Base-by-base conservation (phyloP, 1,284 basidiomycete genomes). In the Leccinum pachyderme region DNA sequence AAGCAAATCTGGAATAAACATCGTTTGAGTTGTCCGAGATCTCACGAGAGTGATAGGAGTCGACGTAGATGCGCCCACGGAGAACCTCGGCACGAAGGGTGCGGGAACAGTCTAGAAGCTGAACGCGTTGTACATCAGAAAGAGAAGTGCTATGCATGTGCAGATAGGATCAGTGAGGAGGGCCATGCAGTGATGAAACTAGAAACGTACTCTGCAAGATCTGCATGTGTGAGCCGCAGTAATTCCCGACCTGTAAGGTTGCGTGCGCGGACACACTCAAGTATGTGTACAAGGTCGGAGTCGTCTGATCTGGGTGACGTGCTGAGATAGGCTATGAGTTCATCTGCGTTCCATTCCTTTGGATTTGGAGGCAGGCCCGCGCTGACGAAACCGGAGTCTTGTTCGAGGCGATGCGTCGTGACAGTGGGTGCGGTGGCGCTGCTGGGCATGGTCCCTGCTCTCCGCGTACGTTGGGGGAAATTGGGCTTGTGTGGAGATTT, bases 191-290 rank as follows among this genome's bases (percentile, higher is more conserved):
- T 24, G 5, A 49, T 8, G 7, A 28, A n/a, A 28, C 12, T 9
- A 6, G n/a, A 8, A 18, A 62, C 69, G 2, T 39, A 69, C 71
- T 46, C 51, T 7, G 46, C 51, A 33, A 69, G 59, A 49, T 69
- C 64, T 6, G 39, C 49, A 33, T 69, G 57, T 25, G 69, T 68
- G 28, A 69, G 59, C n/a, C 66, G 61, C 43, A 69, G 51, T 31
- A 72, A 49, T 50, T 59, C 61, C 39, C 66, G 63, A 24, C 67
- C 67, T 6, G 68, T 72, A 33, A 72, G 41, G 31, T 51, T 51
- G 11, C 59, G 54, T 52, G 55, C 49, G 47, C 58, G 67, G 22
- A 72, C 56, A 39, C 28, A 61, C 7, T 61, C 32, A 12, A 72
- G 54, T 44, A 70, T 57, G 6, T 12, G 53, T 31, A 41, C 46